phyloP scores from a whole-genome alignment of 1,284 basidiomycete genomes.

The Ustilago loliicola region DNA sequence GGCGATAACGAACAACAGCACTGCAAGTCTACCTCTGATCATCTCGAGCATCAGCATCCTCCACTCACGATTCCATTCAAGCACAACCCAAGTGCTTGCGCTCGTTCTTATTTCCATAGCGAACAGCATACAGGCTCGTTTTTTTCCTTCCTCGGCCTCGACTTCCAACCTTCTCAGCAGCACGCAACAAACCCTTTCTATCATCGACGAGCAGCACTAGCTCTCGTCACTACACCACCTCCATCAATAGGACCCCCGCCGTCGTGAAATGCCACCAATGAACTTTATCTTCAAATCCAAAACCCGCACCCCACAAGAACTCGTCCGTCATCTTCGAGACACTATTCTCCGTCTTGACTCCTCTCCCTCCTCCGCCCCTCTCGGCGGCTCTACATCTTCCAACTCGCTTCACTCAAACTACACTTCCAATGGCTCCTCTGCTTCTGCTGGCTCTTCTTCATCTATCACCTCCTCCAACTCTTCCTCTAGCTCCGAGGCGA shows the following conservation, averaged over 20 bases:
- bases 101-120: too few species aligned
- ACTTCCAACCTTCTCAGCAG: neutral
- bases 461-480: constrained; percentile 25
- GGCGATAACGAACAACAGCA: neutral
- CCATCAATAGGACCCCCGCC: neutral
- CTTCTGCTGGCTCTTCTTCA: constrained; percentile 14
- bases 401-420: constrained; percentile 33
- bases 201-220: too few species aligned
- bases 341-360: constrained; percentile 60
- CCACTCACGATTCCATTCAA: neutral
- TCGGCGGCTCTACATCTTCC: constrained; percentile 32
- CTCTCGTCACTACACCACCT: too few species aligned
- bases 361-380: constrained; percentile 26
- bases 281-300: constrained; percentile 70
- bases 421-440: constrained; percentile 17
- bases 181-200: too few species aligned
- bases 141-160: neutral
- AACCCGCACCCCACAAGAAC: constrained; percentile 64
- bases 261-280: constrained; percentile 46
- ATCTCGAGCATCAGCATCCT: neutral
- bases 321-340: constrained; percentile 63
- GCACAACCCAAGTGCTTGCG: too few species aligned
- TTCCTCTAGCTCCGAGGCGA: constrained; percentile 24
- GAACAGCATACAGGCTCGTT: too few species aligned
- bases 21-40: neutral